Percentiles rank a stretch among this genome's conserved stretches.
Conservation (phyloP, 148 eudicot genomes). For the Cornus controversa region DNA sequence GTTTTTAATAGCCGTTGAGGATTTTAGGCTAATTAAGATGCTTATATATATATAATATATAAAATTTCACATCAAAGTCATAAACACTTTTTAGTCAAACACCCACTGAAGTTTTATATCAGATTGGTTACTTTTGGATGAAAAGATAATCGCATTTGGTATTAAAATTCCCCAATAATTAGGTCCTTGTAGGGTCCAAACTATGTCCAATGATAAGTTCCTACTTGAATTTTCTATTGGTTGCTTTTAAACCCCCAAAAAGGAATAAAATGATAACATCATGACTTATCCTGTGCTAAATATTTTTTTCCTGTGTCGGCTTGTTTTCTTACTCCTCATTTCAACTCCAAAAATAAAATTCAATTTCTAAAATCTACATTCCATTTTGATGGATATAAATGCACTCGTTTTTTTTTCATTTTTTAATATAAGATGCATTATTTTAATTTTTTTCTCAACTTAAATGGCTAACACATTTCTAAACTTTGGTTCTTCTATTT, state of each 20-base stretch:
- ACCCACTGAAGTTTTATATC: background rate
- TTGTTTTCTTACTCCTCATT: too few relatives aligned
- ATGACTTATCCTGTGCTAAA: too few relatives aligned
- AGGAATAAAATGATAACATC: background rate
- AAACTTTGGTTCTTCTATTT: too few relatives aligned
- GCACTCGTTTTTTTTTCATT: too few relatives aligned
- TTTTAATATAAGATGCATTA: too few relatives aligned
- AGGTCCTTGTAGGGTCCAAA: conserved; percentile 20
- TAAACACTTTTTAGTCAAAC: conserved; percentile 19
- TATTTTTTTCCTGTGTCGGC: too few relatives aligned
- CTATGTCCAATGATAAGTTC: conserved; percentile 7
- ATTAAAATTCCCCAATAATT: conserved; percentile 26
- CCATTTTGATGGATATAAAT: too few relatives aligned
- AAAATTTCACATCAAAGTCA: background rate
- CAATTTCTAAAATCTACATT: too few relatives aligned
- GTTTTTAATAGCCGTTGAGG: background rate
- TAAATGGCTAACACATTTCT: too few relatives aligned
- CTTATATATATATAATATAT: background rate
- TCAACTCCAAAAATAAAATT: too few relatives aligned
- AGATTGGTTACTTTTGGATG: conserved; percentile 7
- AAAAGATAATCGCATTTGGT: conserved; percentile 20
- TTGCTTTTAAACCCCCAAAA: conserved; percentile 6
- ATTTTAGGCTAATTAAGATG: background rate
- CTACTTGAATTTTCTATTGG: conserved; percentile 21
- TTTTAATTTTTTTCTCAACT: too few relatives aligned